A percentile compares a stretch with the other conserved stretches of the same genome.
Evolutionary conservation across 768 basidiomycete genomes (phyloP).

Genomic region (Macrolepiota albuminosa): DNA sequence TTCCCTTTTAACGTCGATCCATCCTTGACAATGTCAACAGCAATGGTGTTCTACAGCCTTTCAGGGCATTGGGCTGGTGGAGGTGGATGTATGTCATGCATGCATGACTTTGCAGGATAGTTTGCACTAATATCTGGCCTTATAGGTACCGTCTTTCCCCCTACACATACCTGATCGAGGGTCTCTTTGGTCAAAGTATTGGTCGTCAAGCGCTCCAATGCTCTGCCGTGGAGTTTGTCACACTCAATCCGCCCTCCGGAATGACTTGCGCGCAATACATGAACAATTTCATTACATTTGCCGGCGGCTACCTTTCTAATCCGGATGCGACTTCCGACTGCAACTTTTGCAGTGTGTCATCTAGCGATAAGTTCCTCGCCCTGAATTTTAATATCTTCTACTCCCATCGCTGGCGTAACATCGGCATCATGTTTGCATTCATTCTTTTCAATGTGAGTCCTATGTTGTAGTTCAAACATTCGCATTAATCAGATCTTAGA

Average conservation of each 20-base stretch:
- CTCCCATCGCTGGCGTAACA: conserved; percentile 46
- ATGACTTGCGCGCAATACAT: conserved; percentile 51
- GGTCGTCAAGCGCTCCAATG: conserved; percentile 43
- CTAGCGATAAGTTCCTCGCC: conserved; percentile 55
- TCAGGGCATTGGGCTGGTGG: conserved; percentile 57
- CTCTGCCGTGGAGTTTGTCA: conserved; percentile 45
- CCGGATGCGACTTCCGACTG: conserved; percentile 50
- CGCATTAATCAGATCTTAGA: conserved; percentile 21
- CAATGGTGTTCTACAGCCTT: conserved; percentile 62
- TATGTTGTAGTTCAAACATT: not conserved
- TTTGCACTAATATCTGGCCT: too few species aligned
- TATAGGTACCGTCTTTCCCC: conserved; percentile 39
- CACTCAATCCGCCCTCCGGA: conserved; percentile 48
- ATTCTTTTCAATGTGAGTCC: conserved; percentile 44
- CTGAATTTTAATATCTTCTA: conserved; percentile 54
- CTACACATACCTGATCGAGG: conserved; percentile 53
- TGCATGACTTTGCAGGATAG: too few species aligned
- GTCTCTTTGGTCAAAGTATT: conserved; percentile 34
- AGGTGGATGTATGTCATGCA: conserved; percentile 47
- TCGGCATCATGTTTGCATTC: conserved; percentile 47
- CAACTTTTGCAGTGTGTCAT: conserved; percentile 52
- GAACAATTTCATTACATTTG: conserved; percentile 37
- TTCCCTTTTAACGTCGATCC: not conserved
- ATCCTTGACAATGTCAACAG: conserved; percentile 18
- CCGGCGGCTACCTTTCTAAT: conserved; percentile 56